Conservation (phyloP, 83 land plant genomes). For the Larix sibirica region DNA sequence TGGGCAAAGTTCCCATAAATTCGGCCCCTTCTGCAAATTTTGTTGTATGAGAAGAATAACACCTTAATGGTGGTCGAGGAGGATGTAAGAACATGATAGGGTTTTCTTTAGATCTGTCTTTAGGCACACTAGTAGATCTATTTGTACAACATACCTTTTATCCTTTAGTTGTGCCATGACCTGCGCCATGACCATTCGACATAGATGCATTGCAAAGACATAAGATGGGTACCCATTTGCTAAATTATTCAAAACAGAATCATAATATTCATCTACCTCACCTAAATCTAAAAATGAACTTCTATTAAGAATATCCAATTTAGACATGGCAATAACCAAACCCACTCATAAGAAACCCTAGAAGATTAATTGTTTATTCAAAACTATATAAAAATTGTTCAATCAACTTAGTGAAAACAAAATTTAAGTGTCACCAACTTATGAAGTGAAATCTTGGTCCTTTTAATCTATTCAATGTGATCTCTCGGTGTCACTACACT, state of each 20-base stretch:
- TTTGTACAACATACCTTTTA: background rate
- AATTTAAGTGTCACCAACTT: background rate
- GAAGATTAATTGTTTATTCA: background rate
- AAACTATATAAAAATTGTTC: background rate
- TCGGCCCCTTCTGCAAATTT: background rate
- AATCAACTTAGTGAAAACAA: background rate
- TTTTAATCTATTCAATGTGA: too few relatives aligned
- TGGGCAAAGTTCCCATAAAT: too few relatives aligned
- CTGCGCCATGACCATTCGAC: background rate
- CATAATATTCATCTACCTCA: background rate
- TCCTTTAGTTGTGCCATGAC: conserved; percentile 8
- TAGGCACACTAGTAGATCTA: conserved; percentile 14
- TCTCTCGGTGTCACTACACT: too few relatives aligned
- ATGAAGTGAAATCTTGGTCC: too few relatives aligned
- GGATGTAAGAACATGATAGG: background rate
- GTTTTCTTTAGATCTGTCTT: background rate
- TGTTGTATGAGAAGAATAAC: background rate
- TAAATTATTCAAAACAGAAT: background rate
- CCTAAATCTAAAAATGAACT: background rate
- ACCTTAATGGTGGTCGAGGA: background rate
- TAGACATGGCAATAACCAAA: background rate
- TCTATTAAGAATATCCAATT: background rate
- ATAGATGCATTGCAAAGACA: background rate
- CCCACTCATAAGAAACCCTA: background rate
- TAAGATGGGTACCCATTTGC: background rate